Percentiles rank a stretch among this genome's conserved stretches.
These are phyloP conservation scores for Chamaecyparis obtusa DNA, from an alignment of 75 land plant genomes.

Conservation along the genomic window DNA sequence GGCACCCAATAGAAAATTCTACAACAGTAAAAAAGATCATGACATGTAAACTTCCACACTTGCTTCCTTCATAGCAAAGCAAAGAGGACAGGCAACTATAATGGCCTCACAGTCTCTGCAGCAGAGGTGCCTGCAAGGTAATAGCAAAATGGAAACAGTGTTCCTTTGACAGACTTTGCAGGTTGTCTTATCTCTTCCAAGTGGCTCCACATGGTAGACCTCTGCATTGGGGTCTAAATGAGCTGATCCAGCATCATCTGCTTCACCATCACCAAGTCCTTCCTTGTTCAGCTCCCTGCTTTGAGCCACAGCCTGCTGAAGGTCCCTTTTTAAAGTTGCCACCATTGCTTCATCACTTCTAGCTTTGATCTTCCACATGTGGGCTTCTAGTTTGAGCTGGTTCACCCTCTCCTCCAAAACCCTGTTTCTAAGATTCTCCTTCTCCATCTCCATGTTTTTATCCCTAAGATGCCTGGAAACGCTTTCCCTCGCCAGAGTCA, in stretches of 20 bases:
- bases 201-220: neutral
- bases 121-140: slow-evolving; percentile 75
- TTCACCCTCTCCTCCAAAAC: slow-evolving; percentile 67
- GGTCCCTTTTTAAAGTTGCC: slow-evolving; percentile 49
- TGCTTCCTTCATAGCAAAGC: slow-evolving; percentile 31
- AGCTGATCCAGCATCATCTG: slow-evolving; percentile 76
- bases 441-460: slow-evolving; percentile 56
- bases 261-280: slow-evolving; percentile 27
- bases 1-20: neutral
- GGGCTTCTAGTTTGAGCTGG: slow-evolving; percentile 47
- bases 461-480: slow-evolving; percentile 38
- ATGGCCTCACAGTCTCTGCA: slow-evolving; percentile 47
- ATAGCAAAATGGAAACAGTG: slow-evolving; percentile 46
- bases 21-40: neutral
- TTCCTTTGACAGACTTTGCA: slow-evolving; percentile 48
- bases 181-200: neutral
- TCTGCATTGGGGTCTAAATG: slow-evolving; percentile 38
- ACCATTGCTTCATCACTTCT: slow-evolving; percentile 49
- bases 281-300: slow-evolving; percentile 29
- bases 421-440: slow-evolving; percentile 37
- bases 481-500: slow-evolving; percentile 39
- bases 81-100: slow-evolving; percentile 47
- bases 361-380: slow-evolving; percentile 55
- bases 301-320: slow-evolving; percentile 50
- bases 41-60: slow-evolving; percentile 54